These are phyloP conservation scores for Pneumocystis murina DNA, from an alignment of 1,139 yeast genomes.

Conservation along the genomic window DNA sequence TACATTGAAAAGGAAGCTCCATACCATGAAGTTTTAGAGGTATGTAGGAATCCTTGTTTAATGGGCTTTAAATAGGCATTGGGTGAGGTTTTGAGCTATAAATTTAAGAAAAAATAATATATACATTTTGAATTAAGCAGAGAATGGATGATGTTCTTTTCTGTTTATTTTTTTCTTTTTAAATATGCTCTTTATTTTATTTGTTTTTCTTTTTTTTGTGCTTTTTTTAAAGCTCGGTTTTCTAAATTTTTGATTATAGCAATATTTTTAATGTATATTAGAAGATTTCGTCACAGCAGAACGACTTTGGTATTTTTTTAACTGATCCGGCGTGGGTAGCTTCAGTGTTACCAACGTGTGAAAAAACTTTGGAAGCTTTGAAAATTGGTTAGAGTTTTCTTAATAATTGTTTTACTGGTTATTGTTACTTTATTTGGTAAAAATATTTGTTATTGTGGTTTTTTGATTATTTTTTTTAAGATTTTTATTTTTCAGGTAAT, in stretches of 20 bases:
- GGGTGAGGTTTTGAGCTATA: not conserved
- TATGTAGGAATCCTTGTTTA: not conserved
- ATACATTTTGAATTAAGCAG: no score
- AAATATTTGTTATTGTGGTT: not conserved
- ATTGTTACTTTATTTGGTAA: not conserved
- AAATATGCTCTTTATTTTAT: not conserved
- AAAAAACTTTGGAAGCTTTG: not conserved
- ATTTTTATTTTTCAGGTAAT: no score
- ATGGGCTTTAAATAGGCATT: not conserved
- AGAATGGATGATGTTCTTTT: no score
- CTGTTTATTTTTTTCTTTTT: no score
- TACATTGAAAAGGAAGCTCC: constrained; percentile 58
- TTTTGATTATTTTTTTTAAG: no score
- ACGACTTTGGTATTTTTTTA: not conserved
- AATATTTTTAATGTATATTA: not conserved
- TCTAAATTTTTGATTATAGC: not conserved
- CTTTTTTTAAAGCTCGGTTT: not conserved
- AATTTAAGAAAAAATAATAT: no score
- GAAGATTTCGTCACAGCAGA: not conserved
- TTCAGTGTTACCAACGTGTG: not conserved
- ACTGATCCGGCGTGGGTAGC: not conserved
- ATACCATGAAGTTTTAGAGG: constrained; percentile 40
- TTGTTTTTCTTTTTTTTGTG: not conserved
- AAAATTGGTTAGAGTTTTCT: not conserved
- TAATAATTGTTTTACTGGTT: not conserved